Percentiles rank a stretch among this genome's conserved stretches.
These are phyloP conservation scores for Eleusine coracana DNA, from an alignment of 176 grass and related monocot genomes.

Conservation along the genomic window DNA sequence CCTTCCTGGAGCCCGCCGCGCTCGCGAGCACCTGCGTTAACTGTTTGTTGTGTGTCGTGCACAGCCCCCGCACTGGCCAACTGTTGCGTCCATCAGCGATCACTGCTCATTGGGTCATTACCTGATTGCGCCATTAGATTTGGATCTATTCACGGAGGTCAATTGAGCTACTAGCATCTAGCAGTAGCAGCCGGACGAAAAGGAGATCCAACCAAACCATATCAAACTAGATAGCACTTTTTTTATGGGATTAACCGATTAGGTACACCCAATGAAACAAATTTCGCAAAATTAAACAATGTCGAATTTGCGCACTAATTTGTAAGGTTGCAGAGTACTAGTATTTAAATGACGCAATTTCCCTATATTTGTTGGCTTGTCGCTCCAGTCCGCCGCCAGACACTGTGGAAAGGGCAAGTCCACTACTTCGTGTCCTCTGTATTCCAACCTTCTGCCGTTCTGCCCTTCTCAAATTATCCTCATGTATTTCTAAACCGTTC, in stretches of 20 bases:
- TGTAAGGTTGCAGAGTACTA: slow-evolving; percentile 13
- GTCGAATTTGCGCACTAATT: background rate
- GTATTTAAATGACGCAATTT: background rate
- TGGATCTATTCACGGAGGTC: background rate
- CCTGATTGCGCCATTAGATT: background rate
- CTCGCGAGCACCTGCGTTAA: background rate
- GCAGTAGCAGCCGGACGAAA: background rate
- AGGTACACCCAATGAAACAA: background rate
- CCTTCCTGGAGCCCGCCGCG: slow-evolving; percentile 14
- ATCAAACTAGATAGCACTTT: background rate
- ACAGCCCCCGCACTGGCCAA: background rate
- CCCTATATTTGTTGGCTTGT: background rate
- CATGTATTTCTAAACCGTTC: background rate
- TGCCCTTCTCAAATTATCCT: background rate
- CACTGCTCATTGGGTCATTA: background rate
- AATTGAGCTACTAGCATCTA: background rate
- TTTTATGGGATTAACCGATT: background rate
- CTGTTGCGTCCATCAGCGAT: background rate
- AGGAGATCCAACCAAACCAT: background rate
- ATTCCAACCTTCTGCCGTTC: background rate
- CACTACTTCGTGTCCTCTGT: background rate
- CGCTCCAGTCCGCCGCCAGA: background rate
- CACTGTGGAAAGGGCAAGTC: background rate
- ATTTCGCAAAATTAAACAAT: background rate
- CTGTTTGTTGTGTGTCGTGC: background rate